Base-by-base conservation (phyloP, 1,284 basidiomycete genomes). In the Austroboletus niveus region DNA sequence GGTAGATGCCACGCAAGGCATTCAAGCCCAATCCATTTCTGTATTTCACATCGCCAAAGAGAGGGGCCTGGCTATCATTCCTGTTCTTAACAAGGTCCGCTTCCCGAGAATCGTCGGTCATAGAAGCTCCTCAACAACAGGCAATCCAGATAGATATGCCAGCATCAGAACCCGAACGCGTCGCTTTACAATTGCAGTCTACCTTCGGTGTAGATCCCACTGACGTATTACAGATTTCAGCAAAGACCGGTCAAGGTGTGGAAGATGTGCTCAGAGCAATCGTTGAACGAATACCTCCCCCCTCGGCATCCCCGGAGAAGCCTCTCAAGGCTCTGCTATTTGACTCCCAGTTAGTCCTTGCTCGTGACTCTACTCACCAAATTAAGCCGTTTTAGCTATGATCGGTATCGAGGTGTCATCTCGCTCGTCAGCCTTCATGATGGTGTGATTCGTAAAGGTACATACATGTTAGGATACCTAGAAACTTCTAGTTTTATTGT, bases 21-120 rank as follows among this genome's bases (percentile, higher is more conserved):
- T 99, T 6, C 97, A 99, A 72, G 96, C 97, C 0, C 97, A 99
- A 71, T 94, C 95, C 6, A 87, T 99, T 51, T 96, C 93, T 0
- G 97, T 99, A 6, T 96, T 91, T 62, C 90, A 96, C 60, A 83
- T 91, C 48, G 95, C 95, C 1, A 79, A 80, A 61, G 91, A 94
- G 64, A 80, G 87, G 45, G 85, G 89, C 1, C 73, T 98, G 20
- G 86, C 79, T 35, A 89, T 99, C 49, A 89, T 99, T 39, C 94
- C 96, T 3, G 89, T 98, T 17, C 76, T 98, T 46, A 99, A 98
- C 75, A 99, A 99, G 81, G 91, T 90, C 47, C 35, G 69, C 49
- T 29, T 42, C 50, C 38, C 32, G 17, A 8, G 47, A 1, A 24
- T 10, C 41, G 50, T 35, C 31, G 42, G 15, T 47, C 31, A 35